Percentiles rank a stretch among this genome's conserved stretches.
Evolutionary conservation across 192 early-diverging fungal species (phyloP).

Genomic region (Rhizophagus sp.): DNA sequence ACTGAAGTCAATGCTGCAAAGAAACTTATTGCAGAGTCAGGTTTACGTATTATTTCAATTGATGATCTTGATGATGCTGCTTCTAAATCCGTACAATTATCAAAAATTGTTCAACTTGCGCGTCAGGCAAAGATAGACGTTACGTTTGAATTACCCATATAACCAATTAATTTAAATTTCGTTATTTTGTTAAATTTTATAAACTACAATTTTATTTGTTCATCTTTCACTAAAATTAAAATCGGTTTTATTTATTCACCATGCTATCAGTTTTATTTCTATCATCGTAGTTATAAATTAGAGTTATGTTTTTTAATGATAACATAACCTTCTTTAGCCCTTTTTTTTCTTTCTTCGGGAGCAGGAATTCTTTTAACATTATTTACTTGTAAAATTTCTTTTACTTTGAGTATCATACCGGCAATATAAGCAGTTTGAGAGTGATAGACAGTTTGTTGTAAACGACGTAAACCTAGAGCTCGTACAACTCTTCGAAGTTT

Average conservation of each 20-base stretch:
- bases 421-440: constrained; percentile 47
- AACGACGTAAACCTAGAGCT: constrained; percentile 40
- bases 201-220: no score
- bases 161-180: constrained; percentile 21
- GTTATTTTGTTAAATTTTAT: background rate
- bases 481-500: constrained; percentile 34
- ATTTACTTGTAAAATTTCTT: constrained; percentile 50
- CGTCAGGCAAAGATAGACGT: constrained; percentile 74
- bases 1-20: constrained; percentile 88
- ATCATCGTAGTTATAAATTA: background rate
- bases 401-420: constrained; percentile 53
- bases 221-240: no score
- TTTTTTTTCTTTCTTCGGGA: constrained; percentile 33
- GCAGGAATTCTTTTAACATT: constrained; percentile 42
- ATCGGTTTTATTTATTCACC: no score
- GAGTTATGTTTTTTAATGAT: constrained; percentile 15
- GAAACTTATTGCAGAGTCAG: constrained; percentile 89
- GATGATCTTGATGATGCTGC: constrained; percentile 98
- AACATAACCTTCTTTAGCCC: constrained; percentile 12
- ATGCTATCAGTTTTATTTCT: no score
- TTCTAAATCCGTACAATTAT: constrained; percentile 79
- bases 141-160: constrained; percentile 60
- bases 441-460: constrained; percentile 47
- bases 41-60: constrained; percentile 87
- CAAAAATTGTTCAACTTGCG: constrained; percentile 79